A percentile compares a stretch with the other conserved stretches of the same genome.
phyloP scores from a whole-genome alignment of 371 early-diverging fungal species.

The Mortierella polycephala region DNA sequence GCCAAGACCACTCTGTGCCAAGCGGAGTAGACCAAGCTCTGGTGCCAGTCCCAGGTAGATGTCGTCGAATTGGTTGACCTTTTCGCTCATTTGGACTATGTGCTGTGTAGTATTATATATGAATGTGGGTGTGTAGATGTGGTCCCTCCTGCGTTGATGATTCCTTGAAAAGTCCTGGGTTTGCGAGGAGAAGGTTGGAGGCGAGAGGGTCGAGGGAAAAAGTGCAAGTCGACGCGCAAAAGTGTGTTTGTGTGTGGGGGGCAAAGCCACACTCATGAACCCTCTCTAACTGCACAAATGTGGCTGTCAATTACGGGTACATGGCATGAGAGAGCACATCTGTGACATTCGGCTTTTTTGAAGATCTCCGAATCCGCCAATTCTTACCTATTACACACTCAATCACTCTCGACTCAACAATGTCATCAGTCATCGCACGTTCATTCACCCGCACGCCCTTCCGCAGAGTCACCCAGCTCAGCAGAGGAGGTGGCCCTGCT shows the following conservation, averaged over 20 bases:
- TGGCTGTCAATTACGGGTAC: no score
- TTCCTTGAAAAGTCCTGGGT: no score
- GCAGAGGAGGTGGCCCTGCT: conserved; percentile 65
- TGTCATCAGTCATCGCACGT: conserved; percentile 57
- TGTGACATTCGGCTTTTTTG: not conserved
- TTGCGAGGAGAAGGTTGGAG: no score
- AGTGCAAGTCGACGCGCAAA: no score
- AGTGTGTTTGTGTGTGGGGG: no score
- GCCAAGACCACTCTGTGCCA: conserved; percentile 84
- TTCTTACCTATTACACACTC: not conserved
- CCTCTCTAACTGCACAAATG: no score
- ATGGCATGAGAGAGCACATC: no score
- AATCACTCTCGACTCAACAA: conserved; percentile 7
- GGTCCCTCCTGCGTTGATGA: no score
- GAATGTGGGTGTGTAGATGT: no score
- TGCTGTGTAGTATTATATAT: not conserved
- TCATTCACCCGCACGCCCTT: conserved; percentile 64
- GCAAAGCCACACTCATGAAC: no score
- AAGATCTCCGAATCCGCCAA: not conserved
- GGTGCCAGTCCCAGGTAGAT: conserved; percentile 55
- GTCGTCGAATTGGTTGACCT: conserved; percentile 56
- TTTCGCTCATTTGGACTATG: conserved; percentile 28
- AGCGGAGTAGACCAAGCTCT: conserved; percentile 72
- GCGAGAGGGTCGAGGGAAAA: no score
- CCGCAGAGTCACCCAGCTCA: conserved; percentile 57